A percentile compares a stretch with the other conserved stretches of the same genome.
Evolutionary conservation across 306 rosid genomes (phyloP).

Genomic region (Acacia crassicarpa): DNA sequence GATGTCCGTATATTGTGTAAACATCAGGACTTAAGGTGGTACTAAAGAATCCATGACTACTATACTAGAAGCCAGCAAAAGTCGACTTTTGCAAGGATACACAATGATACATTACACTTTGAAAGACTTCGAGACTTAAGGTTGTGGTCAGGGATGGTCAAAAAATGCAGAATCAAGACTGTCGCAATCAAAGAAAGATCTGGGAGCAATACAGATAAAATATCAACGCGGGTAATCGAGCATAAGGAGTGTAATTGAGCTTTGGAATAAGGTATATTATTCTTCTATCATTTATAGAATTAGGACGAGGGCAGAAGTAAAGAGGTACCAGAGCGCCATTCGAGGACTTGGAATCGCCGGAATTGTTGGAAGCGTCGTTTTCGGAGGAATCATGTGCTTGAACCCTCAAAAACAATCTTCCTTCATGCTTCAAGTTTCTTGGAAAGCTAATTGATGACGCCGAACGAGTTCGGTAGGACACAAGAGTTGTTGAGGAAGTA

Average conservation of each 20-base stretch:
- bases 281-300: neutral
- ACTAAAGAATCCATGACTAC: neutral
- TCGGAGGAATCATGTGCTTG: conserved; percentile 43
- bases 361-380: conserved; percentile 33
- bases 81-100: neutral
- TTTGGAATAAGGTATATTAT: neutral
- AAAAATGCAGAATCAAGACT: neutral
- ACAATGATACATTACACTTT: neutral
- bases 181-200: neutral
- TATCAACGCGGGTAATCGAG: neutral
- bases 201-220: neutral
- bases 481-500: conserved; percentile 21
- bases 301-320: neutral
- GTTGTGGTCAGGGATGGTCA: neutral
- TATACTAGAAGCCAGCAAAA: neutral
- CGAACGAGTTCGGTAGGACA: conserved; percentile 27
- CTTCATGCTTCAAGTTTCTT: conserved; percentile 29
- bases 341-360: conserved; percentile 46
- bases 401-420: conserved; percentile 28
- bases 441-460: conserved; percentile 28
- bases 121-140: neutral
- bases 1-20: neutral
- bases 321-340: conserved; percentile 51
- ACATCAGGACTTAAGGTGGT: neutral
- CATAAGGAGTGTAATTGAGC: neutral